These are phyloP conservation scores for Ogataea trehaloabstinens DNA, from an alignment of 805 yeast species.

Conservation along the genomic window DNA sequence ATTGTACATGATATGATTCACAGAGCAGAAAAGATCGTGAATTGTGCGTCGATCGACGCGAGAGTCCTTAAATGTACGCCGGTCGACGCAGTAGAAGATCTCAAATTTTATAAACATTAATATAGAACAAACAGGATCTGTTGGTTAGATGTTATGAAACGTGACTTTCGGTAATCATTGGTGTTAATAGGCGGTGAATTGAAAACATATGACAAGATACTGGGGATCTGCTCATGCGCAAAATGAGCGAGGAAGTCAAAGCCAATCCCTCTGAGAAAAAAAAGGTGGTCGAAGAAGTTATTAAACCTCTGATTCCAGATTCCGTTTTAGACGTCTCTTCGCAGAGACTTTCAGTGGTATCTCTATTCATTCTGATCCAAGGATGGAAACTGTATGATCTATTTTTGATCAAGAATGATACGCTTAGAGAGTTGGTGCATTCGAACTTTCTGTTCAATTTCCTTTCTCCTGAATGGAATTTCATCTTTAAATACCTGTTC, in stretches of 20 bases:
- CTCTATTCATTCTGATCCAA: slow-evolving; percentile 72
- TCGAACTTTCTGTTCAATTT: slow-evolving; percentile 32
- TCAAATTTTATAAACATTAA: too few relatives aligned
- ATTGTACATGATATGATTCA: too few relatives aligned
- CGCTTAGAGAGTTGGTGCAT: slow-evolving; percentile 18
- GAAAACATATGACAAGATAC: neutral
- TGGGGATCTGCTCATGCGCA: neutral
- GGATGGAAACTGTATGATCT: slow-evolving; percentile 82
- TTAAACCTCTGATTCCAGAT: slow-evolving; percentile 61
- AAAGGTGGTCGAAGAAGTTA: too few relatives aligned
- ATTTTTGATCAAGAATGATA: slow-evolving; percentile 50
- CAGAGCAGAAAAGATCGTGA: too few relatives aligned
- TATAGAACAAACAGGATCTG: too few relatives aligned
- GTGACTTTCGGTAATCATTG: too few relatives aligned
- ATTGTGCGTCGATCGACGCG: too few relatives aligned
- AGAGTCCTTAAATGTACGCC: too few relatives aligned
- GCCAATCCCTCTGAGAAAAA: slow-evolving; percentile 1
- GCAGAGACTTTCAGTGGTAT: slow-evolving; percentile 68
- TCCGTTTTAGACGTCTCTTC: slow-evolving; percentile 67
- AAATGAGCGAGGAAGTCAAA: neutral
- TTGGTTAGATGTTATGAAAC: too few relatives aligned
- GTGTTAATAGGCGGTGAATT: neutral
- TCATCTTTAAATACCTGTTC: slow-evolving; percentile 66
- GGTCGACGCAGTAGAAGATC: too few relatives aligned
- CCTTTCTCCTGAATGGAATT: slow-evolving; percentile 50